Percentiles rank a stretch among this genome's conserved stretches.
phyloP scores from a whole-genome alignment of 2,329 filamentous ascomycete genomes.

The Scedosporium apiospermum region DNA sequence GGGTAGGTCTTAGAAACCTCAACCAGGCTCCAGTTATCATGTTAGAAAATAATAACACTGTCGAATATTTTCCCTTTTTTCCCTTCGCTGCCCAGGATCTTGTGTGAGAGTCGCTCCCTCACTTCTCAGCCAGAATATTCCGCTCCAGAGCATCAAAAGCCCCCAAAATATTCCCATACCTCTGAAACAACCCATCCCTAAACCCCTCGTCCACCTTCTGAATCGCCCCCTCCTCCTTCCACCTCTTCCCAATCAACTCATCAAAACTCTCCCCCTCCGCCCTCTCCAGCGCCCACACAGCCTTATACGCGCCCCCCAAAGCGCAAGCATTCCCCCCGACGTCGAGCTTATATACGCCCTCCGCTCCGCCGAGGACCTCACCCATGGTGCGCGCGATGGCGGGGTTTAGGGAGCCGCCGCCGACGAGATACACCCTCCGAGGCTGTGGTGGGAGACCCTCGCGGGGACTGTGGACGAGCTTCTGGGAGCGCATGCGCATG shows the following conservation, averaged over 20 bases:
- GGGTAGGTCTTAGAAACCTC: neutral
- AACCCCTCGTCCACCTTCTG: conserved; percentile 79
- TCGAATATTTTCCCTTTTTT: too few species aligned
- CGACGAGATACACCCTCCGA: conserved; percentile 84
- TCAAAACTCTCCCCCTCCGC: conserved; percentile 68
- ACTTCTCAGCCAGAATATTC: conserved; percentile 39
- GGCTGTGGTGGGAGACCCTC: conserved; percentile 66
- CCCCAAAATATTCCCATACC: conserved; percentile 66
- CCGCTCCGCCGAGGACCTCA: conserved; percentile 77
- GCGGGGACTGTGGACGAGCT: conserved; percentile 54
- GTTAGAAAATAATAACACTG: too few species aligned
- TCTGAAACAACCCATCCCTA: conserved; percentile 60
- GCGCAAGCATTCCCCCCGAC: conserved; percentile 94
- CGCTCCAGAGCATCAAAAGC: conserved; percentile 72
- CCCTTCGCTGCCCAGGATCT: neutral
- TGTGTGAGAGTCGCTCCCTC: neutral
- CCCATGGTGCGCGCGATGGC: conserved; percentile 80
- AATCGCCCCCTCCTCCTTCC: conserved; percentile 77
- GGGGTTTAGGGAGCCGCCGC: conserved; percentile 80
- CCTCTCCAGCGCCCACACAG: conserved; percentile 81
- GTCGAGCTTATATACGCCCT: conserved; percentile 88
- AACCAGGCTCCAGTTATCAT: too few species aligned
- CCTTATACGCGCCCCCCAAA: conserved; percentile 89
- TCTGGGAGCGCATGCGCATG: conserved; percentile 74
- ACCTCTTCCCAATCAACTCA: conserved; percentile 71